Percentiles rank a stretch among this genome's conserved stretches.
Evolutionary conservation across 768 basidiomycete genomes (phyloP).

Genomic region (Hericium coralloides): DNA sequence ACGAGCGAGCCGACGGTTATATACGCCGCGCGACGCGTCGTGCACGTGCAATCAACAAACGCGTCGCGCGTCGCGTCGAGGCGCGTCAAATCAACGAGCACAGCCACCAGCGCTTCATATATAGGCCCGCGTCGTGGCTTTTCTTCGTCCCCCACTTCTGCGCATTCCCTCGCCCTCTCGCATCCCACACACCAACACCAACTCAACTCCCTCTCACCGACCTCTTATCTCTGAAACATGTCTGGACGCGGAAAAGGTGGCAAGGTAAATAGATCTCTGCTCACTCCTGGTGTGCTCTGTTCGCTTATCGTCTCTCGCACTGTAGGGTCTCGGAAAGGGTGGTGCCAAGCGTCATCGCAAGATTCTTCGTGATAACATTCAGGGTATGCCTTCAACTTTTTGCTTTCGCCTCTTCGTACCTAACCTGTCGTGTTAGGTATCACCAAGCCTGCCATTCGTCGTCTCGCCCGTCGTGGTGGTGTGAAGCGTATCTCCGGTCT

Average conservation of each 20-base stretch:
- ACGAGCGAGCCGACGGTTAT: too few species aligned
- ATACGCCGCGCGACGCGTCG: too few species aligned
- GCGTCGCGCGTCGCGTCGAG: too few species aligned
- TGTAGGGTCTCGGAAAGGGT: constrained; percentile 68
- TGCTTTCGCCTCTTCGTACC: too few species aligned
- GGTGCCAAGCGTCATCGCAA: constrained; percentile 76
- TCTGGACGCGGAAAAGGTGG: constrained; percentile 77
- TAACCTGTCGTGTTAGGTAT: too few species aligned
- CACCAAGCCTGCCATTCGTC: constrained; percentile 54
- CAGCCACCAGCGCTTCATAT: too few species aligned
- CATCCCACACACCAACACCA: constrained; percentile 4
- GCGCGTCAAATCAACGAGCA: too few species aligned
- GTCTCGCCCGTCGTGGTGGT: constrained; percentile 59
- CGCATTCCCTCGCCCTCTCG: constrained; percentile 1
- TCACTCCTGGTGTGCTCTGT: not conserved
- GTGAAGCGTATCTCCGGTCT: constrained; percentile 53
- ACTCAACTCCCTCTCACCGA: too few species aligned
- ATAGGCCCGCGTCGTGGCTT: too few species aligned
- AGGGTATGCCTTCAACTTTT: too few species aligned
- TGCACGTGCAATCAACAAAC: too few species aligned
- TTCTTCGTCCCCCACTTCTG: too few species aligned
- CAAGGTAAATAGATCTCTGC: constrained; percentile 56
- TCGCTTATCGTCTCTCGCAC: not conserved
- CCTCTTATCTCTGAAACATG: constrained; percentile 29
- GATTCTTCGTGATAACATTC: constrained; percentile 76